Conservation (phyloP, 768 basidiomycete genomes). For the Phanerochaete carnosa region DNA sequence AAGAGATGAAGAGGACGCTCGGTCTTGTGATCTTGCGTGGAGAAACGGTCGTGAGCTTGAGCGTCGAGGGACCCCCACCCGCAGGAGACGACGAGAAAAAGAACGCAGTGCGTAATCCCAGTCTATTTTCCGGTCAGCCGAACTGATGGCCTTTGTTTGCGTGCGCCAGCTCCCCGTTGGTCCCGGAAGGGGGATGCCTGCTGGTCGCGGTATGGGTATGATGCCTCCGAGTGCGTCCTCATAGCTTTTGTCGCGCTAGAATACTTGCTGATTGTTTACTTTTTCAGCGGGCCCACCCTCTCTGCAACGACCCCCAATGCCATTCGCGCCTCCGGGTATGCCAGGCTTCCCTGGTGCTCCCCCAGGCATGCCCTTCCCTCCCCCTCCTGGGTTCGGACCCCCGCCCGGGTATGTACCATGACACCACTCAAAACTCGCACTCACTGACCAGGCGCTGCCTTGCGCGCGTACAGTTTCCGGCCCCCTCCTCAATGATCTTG, state of each 20-base stretch:
- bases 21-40: conserved; percentile 97
- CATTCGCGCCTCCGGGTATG: conserved; percentile 69
- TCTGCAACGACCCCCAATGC: conserved; percentile 69
- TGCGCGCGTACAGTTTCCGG: conserved; percentile 9
- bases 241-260: conserved; percentile 3
- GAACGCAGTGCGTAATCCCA: conserved; percentile 52
- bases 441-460: not conserved
- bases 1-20: conserved; percentile 94
- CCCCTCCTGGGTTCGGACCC: conserved; percentile 78
- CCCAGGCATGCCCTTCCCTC: conserved; percentile 74
- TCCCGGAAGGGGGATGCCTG: conserved; percentile 93
- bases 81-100: conserved; percentile 88
- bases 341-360: conserved; percentile 62
- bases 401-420: conserved; percentile 70
- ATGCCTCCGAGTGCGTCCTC: conserved; percentile 71
- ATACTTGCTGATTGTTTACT: conserved; percentile 6
- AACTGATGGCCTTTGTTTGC: conserved; percentile 16
- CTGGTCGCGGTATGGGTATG: conserved; percentile 96
- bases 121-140: conserved; percentile 4
- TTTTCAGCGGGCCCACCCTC: conserved; percentile 56
- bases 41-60: conserved; percentile 93
- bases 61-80: conserved; percentile 94
- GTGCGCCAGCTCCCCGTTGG: conserved; percentile 69
- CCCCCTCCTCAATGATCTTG: conserved; percentile 7
- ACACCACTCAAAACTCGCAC: not conserved